Conservation (phyloP, 1,139 yeast species). For the Debaryomycetaceae sp. region DNA sequence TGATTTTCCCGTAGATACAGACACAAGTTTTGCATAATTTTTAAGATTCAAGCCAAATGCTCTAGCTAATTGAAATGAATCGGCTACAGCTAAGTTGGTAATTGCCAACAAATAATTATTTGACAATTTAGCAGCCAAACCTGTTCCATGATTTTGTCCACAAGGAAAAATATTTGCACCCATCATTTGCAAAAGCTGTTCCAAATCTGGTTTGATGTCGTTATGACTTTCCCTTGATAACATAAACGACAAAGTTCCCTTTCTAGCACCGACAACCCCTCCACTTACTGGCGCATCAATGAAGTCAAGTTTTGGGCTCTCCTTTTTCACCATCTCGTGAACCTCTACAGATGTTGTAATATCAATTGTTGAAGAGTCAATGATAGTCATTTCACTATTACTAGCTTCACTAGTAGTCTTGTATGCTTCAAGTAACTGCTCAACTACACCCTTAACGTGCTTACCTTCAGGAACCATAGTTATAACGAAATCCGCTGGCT, state of each 20-base stretch:
- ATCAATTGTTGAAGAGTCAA: conserved; percentile 59
- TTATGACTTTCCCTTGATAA: conserved; percentile 37
- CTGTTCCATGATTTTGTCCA: conserved; percentile 51
- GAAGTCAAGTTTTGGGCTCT: conserved; percentile 37
- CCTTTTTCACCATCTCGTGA: conserved; percentile 32
- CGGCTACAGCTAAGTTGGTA: conserved; percentile 59
- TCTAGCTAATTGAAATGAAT: conserved; percentile 57
- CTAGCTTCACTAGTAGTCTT: conserved; percentile 12
- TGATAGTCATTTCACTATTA: conserved; percentile 22
- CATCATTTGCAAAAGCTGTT: conserved; percentile 41
- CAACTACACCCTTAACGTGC: conserved; percentile 47
- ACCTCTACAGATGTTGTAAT: conserved; percentile 46
- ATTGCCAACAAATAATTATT: conserved; percentile 59
- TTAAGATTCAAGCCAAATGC: conserved; percentile 50
- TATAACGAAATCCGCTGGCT: conserved; percentile 39
- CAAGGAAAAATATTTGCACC: conserved; percentile 54
- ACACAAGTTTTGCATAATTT: conserved; percentile 49
- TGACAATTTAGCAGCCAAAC: conserved; percentile 58
- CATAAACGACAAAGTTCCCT: conserved; percentile 58
- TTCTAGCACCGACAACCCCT: conserved; percentile 58
- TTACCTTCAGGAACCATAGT: conserved; percentile 63
- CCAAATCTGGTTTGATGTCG: conserved; percentile 25
- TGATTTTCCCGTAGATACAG: conserved; percentile 57
- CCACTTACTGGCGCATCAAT: conserved; percentile 65
- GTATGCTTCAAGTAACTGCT: conserved; percentile 34